Conservation (phyloP, 2,329 filamentous ascomycete genomes). For the Pleochaeta shiraiana region DNA sequence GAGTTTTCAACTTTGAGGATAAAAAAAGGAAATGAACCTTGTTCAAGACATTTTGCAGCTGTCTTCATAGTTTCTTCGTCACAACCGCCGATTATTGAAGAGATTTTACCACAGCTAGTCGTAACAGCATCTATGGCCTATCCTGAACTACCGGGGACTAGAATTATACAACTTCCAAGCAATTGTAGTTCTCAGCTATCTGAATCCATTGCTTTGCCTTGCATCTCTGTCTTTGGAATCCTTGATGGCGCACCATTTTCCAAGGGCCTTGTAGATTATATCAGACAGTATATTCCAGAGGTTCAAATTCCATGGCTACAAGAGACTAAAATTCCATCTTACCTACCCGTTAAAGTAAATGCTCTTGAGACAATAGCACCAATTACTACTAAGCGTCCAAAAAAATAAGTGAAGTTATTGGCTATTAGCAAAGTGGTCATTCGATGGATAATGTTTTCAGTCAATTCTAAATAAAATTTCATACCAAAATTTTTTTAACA, state of each 20-base stretch:
- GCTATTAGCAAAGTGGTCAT: too few relatives aligned
- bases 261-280: slow-evolving; percentile 32
- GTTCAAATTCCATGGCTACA: slow-evolving; percentile 35
- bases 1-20: not conserved
- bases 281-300: slow-evolving; percentile 27
- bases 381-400: slow-evolving; percentile 6
- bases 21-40: not conserved
- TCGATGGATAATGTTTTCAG: too few relatives aligned
- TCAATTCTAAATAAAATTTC: too few relatives aligned
- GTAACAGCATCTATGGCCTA: slow-evolving; percentile 26
- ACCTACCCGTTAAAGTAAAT: slow-evolving; percentile 27
- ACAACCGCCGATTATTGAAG: slow-evolving; percentile 34
- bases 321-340: slow-evolving; percentile 21
- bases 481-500: too few relatives aligned
- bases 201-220: slow-evolving; percentile 33
- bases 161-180: slow-evolving; percentile 40
- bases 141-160: slow-evolving; percentile 23
- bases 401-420: too few relatives aligned
- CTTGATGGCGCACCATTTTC: slow-evolving; percentile 32
- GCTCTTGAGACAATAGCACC: slow-evolving; percentile 20
- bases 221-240: slow-evolving; percentile 42
- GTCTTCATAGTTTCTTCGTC: slow-evolving; percentile 37
- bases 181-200: slow-evolving; percentile 35
- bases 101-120: slow-evolving; percentile 35
- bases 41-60: slow-evolving; percentile 18